Evolutionary conservation across 345 rosid species (phyloP), one percentile per base, ranked within the genome.

Genomic region (Aurinia saxatilis): DNA sequence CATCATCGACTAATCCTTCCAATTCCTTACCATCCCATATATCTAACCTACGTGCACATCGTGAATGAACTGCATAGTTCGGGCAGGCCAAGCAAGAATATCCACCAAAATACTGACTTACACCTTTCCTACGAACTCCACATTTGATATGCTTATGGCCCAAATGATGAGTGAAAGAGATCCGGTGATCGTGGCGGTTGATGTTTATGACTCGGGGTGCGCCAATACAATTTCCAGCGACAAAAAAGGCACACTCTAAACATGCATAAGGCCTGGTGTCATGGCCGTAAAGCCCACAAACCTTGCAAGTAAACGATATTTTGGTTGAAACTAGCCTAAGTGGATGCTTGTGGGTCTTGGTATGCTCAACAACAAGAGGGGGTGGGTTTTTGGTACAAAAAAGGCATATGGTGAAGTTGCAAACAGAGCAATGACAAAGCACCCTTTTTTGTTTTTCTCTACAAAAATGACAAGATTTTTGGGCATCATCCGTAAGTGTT

Each of bases 181-280:
- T 10, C 1, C 10, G 62, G 27, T 57, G 62, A 57, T 57, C 62
- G 4, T 57, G 62, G 14, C 49, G 23, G 5, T 57, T 57, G 37
- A 38, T 57, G 14, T 40, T 57, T 5, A 39, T 57, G 11, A 57
- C 36, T 9, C 34, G 49, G 15, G 49, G 62, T 57, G 40, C 39
- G 37, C 40, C 49, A 3, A 57, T 38, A 27, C 62, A 57, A 13
- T 36, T 57, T 10, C 49, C 23, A 27, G 39, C 49, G 49, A 57
- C 1, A 23, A 38, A 23, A 16, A 57, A 38, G 2, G 25, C 62
- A 7, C 62, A 57, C 40, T 25, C 49, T 39, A 38, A 13, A 39
- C 62, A 57, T 34, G 27, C 27, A 39, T 57, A 57, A 5, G 62
- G 62, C 49, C 40, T 27, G 36, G 21, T 21, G 40, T 57, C 47